Evolutionary conservation across 1,139 yeast species (phyloP), one percentile per base, ranked within the genome.

Genomic region (Nakaseomyces uthaithaninus): DNA sequence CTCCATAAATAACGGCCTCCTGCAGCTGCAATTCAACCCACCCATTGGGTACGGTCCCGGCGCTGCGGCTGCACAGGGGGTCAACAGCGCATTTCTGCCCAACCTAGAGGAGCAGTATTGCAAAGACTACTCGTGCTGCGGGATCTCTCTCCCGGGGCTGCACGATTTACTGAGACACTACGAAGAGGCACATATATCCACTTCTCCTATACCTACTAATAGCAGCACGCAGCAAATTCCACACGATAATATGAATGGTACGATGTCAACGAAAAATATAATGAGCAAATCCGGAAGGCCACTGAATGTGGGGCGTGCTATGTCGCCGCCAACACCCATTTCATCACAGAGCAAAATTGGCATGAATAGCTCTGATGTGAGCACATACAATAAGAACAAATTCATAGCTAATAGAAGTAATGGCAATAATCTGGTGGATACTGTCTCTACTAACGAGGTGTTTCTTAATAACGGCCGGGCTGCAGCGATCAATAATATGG

Each of bases 71-170:
- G 77, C 25, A 18, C n/a, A n/a, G n/a, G n/a, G n/a, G 27, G 33
- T 16, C 4, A 9, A 28, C 11, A 38, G 18, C 16, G n/a, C 77
- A 57, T 87, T 86, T 60, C 69, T 89, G 49, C 96, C 97, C 12
- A 84, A 85, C 55, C 69, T 91, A 46, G 98, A 91, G 64, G 95
- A 95, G 9, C 89, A 89, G 62, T 91, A 89, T 63, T 91, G 98
- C 63, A 85, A 84, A 62, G 98, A 91, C 65, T 91, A 91, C 64
- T 79, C 89, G 44, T 91, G 98, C 63, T 91, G 98, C 66, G 98
- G 97, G 24, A 82, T 84, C 60, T 69, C 82, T 33, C 71, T 93
- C 44, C 97, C 97, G 25, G 89, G 95, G 10, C 68, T 91, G 49
- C 98, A 91, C 62, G 98, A 91, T 62, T 69, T 91, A 48, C 71